Conservation (phyloP, 192 early-diverging fungal species). For the Rhizophagus sp. region DNA sequence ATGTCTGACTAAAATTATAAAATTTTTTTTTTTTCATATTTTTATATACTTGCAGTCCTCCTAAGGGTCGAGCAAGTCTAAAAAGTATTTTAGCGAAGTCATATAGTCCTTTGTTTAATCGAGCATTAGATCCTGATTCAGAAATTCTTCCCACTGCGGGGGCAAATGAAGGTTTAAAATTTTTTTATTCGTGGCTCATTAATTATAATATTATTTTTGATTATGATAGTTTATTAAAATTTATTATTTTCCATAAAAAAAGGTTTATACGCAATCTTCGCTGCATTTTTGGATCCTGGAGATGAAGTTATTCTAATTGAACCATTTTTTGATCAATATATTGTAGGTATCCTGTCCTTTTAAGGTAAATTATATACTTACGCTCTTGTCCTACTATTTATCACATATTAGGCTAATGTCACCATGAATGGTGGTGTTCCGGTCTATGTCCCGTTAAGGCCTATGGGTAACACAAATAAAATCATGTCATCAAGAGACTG, state of each 20-base stretch:
- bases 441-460: slow-evolving; percentile 80
- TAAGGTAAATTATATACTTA: background rate
- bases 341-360: slow-evolving; percentile 45
- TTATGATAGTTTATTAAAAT: background rate
- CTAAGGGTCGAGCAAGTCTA: slow-evolving; percentile 63
- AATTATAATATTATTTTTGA: background rate
- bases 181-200: background rate
- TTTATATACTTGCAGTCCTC: slow-evolving; percentile 42
- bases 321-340: slow-evolving; percentile 96
- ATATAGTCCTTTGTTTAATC: slow-evolving; percentile 68
- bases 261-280: slow-evolving; percentile 79
- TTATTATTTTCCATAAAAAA: background rate
- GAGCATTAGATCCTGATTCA: slow-evolving; percentile 68
- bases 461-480: slow-evolving; percentile 42
- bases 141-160: slow-evolving; percentile 92
- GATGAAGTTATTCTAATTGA: slow-evolving; percentile 93
- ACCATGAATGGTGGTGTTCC: slow-evolving; percentile 86
- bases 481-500: slow-evolving; percentile 78
- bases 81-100: slow-evolving; percentile 74
- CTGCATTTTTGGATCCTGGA: slow-evolving; percentile 76
- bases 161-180: slow-evolving; percentile 32
- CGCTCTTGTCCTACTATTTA: background rate
- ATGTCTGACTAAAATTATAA: background rate
- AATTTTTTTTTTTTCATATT: background rate
- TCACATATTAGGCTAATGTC: slow-evolving; percentile 61